Evolutionary conservation across 371 early-diverging fungal genomes (phyloP).

Genomic region (Mortierella sp.): DNA sequence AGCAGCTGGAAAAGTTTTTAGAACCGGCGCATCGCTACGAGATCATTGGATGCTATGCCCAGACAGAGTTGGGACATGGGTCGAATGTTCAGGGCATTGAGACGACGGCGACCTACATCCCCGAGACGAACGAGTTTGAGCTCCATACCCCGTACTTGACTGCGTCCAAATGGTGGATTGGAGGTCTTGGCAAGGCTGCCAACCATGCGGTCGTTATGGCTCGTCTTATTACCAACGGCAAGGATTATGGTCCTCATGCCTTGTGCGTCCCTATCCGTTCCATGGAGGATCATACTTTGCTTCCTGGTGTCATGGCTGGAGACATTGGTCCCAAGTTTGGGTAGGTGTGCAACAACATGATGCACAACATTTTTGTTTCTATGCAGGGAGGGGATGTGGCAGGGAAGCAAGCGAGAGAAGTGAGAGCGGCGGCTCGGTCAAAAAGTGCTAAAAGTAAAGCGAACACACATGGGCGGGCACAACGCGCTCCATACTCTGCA

Average conservation of each 20-base stretch:
- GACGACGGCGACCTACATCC: conserved; percentile 93
- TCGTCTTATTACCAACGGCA: conserved; percentile 81
- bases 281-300: conserved; percentile 68
- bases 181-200: conserved; percentile 88
- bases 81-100: conserved; percentile 94
- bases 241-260: conserved; percentile 84
- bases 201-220: conserved; percentile 90
- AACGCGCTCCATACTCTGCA: not conserved
- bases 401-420: not conserved
- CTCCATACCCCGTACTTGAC: conserved; percentile 93
- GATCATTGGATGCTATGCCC: conserved; percentile 92
- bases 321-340: conserved; percentile 86
- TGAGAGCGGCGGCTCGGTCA: not conserved
- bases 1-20: conserved; percentile 83
- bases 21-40: conserved; percentile 79
- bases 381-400: not conserved
- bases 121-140: conserved; percentile 85
- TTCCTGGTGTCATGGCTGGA: conserved; percentile 78
- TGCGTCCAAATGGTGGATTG: conserved; percentile 98
- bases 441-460: not conserved
- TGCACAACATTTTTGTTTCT: conserved; percentile 68
- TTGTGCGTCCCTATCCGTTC: conserved; percentile 79
- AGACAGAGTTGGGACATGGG: conserved; percentile 93
- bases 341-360: conserved; percentile 60
- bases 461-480: not conserved